Base-by-base conservation (phyloP, 2,329 filamentous ascomycete species). In the Nemania bipapillata region DNA sequence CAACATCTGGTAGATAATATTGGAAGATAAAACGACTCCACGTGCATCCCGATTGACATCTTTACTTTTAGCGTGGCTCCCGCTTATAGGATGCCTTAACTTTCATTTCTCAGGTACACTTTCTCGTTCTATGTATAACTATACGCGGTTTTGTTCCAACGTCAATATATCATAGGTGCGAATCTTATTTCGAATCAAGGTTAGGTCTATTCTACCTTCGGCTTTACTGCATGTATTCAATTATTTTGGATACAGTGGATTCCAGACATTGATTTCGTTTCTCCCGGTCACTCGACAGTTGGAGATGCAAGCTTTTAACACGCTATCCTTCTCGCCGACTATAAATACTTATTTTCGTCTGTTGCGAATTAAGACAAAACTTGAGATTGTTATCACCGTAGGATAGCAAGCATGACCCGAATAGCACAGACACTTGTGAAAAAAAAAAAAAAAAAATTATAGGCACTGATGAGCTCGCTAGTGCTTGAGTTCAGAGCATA, bases 81-180 rank as follows among this genome's bases (percentile, higher is more conserved):
- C 22, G 47, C 47, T 50, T 50, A 50, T 50, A 50, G 47, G 47
- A 50, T 28, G 47, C 47, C 45, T 49, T 49, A 20, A 49, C n/a
- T 24, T 45, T 24, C 22, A 22, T 24, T 22, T 3, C 45, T 22
- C 30, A 32, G 30, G 30, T 32, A 32, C 30, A 32, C 9, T 32
- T 32, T 32, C 30, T 9, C 9, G 30, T 32, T 32, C 30, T 32
- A 32, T 32, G 9, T 4, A 32, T 9, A 32, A 32, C 30, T 32
- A 32, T 32, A 9, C 30, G n/a, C n/a, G n/a, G n/a, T n/a, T n/a
- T 9, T 4, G 30, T 32, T 32, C 4, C 30, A 32, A 32, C 30
- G 30, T 32, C 30, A 9, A 9, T 32, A 32, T 9, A 9, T 5
- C 17, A n/a, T 12, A 42, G 3, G 17, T 12, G 40, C 40, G 11